Base-by-base conservation (phyloP, 2,329 filamentous ascomycete species). In the Claviceps africana region DNA sequence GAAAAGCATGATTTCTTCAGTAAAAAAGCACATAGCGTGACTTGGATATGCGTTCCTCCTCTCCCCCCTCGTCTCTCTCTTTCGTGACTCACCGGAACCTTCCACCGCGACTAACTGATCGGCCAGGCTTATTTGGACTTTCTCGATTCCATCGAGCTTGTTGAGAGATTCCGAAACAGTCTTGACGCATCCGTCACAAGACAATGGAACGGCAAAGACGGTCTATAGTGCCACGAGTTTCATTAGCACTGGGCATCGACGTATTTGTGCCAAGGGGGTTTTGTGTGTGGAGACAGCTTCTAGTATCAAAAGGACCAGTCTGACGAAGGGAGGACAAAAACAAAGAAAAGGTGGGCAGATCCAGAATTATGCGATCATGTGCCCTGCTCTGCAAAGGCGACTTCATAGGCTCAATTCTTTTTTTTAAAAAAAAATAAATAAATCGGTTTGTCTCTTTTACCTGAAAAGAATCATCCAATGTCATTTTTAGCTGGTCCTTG, bases 191-290 rank as follows among this genome's bases (percentile, higher is more conserved):
- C 78, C 75, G 61, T 95, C 85, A 72, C 93, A 97, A 70, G 83
- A 88, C 75, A 97, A 83, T 52, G 89, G 90, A 60, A 97, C 93
- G 57, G 91, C 89, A 69, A 97, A 97, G 58, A 91, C 85, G 55
- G 91, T 95, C 85, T 97, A 58, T 59, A 58, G 17, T 63, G 62
- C 55, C 56, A 54, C 57, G 51, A 50, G 61, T 67, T 65, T 67
- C 65, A 67, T 69, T 62, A 69, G 66, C 35, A 21, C 37, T 42
- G 13, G 40, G 22, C 10, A 42, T 50, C 46, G 45, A 25, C 31
- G 5, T 35, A 42, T n/a, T 22, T 47, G 28, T 25, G 31, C 15
- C 7, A 44, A 31, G 3, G 33, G 50, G 51, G 54, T 56, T 59
- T 48, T 59, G 56, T 3, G 56, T 56, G 53, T 47, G 47, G 46